phyloP scores from a whole-genome alignment of 2,329 filamentous ascomycete species.

The Trichoderma asperellum region DNA sequence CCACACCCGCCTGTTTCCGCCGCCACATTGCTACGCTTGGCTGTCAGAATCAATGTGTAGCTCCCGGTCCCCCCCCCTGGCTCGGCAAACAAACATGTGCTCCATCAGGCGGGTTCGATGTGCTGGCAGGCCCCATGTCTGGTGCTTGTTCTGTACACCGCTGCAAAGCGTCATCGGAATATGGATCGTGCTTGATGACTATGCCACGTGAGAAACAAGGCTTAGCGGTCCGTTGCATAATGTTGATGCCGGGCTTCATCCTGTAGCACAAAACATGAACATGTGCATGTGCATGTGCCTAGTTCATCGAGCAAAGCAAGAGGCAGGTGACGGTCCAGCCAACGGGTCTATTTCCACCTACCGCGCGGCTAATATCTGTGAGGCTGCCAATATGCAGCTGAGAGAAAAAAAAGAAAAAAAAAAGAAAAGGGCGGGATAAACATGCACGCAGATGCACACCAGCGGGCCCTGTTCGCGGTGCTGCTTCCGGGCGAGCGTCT shows the following conservation, averaged over 20 bases:
- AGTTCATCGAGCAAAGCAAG: neutral
- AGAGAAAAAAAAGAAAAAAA: neutral
- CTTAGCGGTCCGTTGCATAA: neutral
- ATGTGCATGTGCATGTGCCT: too few species aligned
- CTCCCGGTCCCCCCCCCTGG: slow-evolving; percentile 4
- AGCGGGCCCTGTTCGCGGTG: neutral
- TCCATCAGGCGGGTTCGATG: slow-evolving; percentile 1
- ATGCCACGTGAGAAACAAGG: slow-evolving; percentile 1
- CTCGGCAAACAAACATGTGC: neutral
- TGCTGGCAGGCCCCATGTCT: slow-evolving; percentile 15
- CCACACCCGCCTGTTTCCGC: slow-evolving; percentile 2
- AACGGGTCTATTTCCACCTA: neutral
- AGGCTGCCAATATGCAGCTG: neutral
- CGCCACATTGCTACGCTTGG: neutral
- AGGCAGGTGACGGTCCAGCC: neutral
- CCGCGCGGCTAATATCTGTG: neutral
- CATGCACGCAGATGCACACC: neutral
- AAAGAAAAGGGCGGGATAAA: neutral
- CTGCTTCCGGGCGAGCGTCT: neutral
- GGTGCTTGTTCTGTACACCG: neutral
- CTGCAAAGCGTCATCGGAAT: neutral
- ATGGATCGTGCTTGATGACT: neutral
- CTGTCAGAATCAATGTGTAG: neutral
- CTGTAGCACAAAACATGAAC: neutral
- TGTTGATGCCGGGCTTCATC: neutral